Conservation (phyloP, 192 early-diverging fungal genomes). For the Paraglomus brasilianum region DNA sequence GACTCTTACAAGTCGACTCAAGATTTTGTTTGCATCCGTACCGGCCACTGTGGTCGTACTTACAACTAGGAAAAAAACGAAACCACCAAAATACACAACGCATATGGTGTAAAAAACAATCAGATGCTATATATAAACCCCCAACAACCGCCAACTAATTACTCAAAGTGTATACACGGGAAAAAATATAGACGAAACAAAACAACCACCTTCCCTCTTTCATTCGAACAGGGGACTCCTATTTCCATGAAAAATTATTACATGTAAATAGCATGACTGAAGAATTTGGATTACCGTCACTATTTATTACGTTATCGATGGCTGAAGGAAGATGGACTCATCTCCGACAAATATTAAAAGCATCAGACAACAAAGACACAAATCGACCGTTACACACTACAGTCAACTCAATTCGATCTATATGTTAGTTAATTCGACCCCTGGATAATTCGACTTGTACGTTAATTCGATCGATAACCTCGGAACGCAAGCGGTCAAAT, state of each 20-base stretch:
- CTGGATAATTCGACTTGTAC: too few relatives aligned
- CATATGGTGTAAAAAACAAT: neutral
- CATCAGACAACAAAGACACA: slow-evolving; percentile 3
- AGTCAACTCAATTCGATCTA: too few relatives aligned
- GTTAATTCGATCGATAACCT: too few relatives aligned
- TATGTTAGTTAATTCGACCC: too few relatives aligned
- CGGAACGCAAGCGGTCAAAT: too few relatives aligned
- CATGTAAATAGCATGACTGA: neutral
- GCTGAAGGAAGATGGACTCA: neutral
- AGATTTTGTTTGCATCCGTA: slow-evolving; percentile 1
- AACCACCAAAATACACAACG: slow-evolving; percentile 13
- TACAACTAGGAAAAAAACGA: slow-evolving; percentile 1
- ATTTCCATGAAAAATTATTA: neutral
- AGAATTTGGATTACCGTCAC: neutral
- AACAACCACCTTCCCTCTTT: neutral
- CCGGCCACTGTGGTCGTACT: neutral
- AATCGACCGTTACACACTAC: slow-evolving; percentile 13
- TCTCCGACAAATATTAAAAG: neutral
- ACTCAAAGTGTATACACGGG: neutral
- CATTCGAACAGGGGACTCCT: neutral
- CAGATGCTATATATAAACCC: neutral
- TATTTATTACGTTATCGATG: slow-evolving; percentile 16
- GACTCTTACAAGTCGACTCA: neutral
- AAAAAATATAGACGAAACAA: neutral
- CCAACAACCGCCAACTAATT: neutral